These are phyloP conservation scores for Yamagishiella unicocca DNA, from an alignment of 139 green algal species.

Conservation along the genomic window DNA sequence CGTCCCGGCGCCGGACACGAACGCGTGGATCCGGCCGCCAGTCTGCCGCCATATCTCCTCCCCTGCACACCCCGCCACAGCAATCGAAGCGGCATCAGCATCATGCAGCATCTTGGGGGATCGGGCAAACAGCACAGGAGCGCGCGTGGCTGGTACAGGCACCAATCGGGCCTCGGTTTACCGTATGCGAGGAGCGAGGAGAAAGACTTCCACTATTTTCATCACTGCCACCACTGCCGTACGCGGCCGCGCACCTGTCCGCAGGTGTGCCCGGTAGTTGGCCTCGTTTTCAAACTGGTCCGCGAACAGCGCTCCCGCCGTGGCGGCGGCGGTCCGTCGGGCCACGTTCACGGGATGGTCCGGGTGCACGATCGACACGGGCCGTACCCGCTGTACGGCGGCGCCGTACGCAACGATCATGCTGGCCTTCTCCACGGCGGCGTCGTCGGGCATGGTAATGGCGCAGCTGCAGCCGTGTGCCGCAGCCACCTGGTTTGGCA, in stretches of 20 bases:
- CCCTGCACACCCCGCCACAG: too few relatives aligned
- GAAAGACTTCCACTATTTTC: too few relatives aligned
- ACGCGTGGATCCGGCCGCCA: conserved; percentile 83
- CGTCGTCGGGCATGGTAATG: conserved; percentile 95
- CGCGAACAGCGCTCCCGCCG: conserved; percentile 83
- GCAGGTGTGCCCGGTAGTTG: conserved; percentile 73
- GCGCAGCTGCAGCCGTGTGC: conserved; percentile 79
- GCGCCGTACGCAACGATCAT: conserved; percentile 78
- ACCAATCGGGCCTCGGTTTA: too few relatives aligned
- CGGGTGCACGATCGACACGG: conserved; percentile 94
- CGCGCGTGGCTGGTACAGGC: too few relatives aligned
- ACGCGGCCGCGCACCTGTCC: not conserved
- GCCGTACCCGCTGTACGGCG: conserved; percentile 86
- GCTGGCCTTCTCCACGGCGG: conserved; percentile 87
- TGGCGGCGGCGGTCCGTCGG: conserved; percentile 63
- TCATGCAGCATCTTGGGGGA: too few relatives aligned
- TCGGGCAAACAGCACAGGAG: too few relatives aligned
- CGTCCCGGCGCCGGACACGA: conserved; percentile 94
- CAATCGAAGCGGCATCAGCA: too few relatives aligned
- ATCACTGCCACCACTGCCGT: too few relatives aligned
- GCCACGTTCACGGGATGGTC: conserved; percentile 96
- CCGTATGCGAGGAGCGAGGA: too few relatives aligned
- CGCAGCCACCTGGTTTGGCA: conserved; percentile 61
- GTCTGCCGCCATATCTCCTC: conserved; percentile 93
- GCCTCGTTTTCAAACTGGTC: conserved; percentile 98